Conservation (phyloP, 306 rosid species). For the Cicer arietinum region DNA sequence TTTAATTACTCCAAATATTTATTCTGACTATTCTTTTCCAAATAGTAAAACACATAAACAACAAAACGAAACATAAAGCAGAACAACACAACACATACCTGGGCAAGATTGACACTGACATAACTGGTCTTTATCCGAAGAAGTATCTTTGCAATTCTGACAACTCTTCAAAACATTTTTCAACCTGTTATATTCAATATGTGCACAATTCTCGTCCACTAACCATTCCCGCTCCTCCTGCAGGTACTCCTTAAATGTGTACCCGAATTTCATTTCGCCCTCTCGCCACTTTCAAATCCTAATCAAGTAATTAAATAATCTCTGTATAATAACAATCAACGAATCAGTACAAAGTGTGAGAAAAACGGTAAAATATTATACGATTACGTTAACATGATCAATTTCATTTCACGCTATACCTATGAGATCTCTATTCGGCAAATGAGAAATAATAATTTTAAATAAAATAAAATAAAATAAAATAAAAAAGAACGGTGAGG, state of each 20-base stretch:
- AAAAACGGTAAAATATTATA: neutral
- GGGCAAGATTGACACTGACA: constrained; percentile 78
- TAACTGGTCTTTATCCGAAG: constrained; percentile 37
- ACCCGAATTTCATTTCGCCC: constrained; percentile 76
- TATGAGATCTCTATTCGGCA: neutral
- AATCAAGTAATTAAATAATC: neutral
- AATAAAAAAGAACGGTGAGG: neutral
- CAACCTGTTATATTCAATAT: constrained; percentile 73
- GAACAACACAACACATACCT: constrained; percentile 48
- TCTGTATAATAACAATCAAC: neutral
- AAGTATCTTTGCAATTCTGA: constrained; percentile 48
- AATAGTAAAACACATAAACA: neutral
- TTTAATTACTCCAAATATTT: neutral
- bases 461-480: neutral
- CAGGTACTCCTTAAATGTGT: constrained; percentile 65
- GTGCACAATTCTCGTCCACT: constrained; percentile 63
- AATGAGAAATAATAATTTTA: neutral
- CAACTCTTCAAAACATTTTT: constrained; percentile 88
- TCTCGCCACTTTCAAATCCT: constrained; percentile 46
- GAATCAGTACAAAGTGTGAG: neutral
- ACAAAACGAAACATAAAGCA: neutral
- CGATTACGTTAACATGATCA: neutral
- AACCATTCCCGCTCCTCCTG: constrained; percentile 62
- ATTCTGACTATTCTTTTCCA: neutral
- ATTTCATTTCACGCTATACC: constrained; percentile 12